phyloP scores from a whole-genome alignment of 352 stramenopile genomes.

The Paralagenidium karlingii region DNA sequence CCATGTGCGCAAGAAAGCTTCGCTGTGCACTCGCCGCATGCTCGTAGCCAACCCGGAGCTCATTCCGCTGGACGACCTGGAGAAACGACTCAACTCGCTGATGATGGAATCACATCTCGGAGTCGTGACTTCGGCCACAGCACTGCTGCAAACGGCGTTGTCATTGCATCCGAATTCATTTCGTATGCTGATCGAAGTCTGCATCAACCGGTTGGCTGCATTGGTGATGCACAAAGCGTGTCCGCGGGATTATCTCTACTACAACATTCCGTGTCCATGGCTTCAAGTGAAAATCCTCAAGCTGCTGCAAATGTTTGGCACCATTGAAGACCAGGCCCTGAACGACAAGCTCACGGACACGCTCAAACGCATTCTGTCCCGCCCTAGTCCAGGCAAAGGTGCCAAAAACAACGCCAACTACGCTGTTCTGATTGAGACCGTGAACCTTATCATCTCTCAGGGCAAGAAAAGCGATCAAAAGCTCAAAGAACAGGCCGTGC shows the following conservation, averaged over 20 bases:
- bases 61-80: slow-evolving; percentile 72
- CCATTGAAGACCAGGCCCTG: slow-evolving; percentile 35
- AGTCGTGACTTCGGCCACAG: slow-evolving; percentile 88
- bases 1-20: slow-evolving; percentile 95
- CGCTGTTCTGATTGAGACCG: slow-evolving; percentile 94
- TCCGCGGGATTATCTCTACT: slow-evolving; percentile 95
- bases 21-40: slow-evolving; percentile 89
- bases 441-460: slow-evolving; percentile 95
- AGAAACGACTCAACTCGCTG: slow-evolving; percentile 51
- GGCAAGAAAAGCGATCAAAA: slow-evolving; percentile 78
- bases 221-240: slow-evolving; percentile 92
- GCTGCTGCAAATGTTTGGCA: slow-evolving; percentile 89
- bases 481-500: slow-evolving; percentile 86
- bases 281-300: slow-evolving; percentile 90
- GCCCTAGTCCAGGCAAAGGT: slow-evolving; percentile 64
- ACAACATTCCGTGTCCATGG: slow-evolving; percentile 93
- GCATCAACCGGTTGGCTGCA: slow-evolving; percentile 84
- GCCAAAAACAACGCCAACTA: slow-evolving; percentile 96
- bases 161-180: slow-evolving; percentile 84
- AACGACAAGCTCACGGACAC: slow-evolving; percentile 80
- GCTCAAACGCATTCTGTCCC: slow-evolving; percentile 86
- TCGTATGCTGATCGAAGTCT: slow-evolving; percentile 87
- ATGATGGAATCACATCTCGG: slow-evolving; percentile 90
- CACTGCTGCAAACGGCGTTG: slow-evolving; percentile 85
- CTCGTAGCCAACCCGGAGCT: slow-evolving; percentile 89